phyloP scores from a whole-genome alignment of 1,284 basidiomycete species.

The Trichosporon faecale region DNA sequence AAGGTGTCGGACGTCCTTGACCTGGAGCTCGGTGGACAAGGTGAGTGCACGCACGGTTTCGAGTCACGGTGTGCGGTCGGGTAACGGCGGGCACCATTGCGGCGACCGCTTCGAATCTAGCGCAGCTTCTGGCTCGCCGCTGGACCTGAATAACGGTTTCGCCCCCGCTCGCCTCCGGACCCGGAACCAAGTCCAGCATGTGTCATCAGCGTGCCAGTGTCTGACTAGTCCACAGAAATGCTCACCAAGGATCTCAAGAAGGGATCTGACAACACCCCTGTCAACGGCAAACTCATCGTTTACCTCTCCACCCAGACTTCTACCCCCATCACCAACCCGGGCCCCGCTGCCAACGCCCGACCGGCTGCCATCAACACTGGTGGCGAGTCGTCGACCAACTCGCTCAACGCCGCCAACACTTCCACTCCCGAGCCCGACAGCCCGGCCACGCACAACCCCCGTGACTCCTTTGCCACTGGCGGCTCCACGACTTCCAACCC shows the following conservation, averaged over 20 bases:
- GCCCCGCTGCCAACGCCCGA: conserved; percentile 47
- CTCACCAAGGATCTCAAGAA: conserved; percentile 78
- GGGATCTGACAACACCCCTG: conserved; percentile 79
- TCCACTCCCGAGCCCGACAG: conserved; percentile 25
- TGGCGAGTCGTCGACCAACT: conserved; percentile 24
- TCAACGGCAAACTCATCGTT: conserved; percentile 79
- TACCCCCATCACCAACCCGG: conserved; percentile 71
- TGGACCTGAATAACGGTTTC: not conserved
- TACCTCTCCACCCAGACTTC: conserved; percentile 76
- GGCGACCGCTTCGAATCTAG: conserved; percentile 1
- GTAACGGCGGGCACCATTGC: not conserved
- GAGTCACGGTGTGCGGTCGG: not conserved
- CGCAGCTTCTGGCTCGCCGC: not conserved
- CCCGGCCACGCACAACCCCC: conserved; percentile 24
- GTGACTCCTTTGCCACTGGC: conserved; percentile 15
- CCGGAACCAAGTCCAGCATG: not conserved
- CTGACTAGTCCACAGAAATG: conserved; percentile 58
- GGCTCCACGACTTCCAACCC: conserved; percentile 35
- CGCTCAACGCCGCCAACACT: conserved; percentile 2
- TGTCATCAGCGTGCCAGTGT: conserved; percentile 4
- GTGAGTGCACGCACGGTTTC: conserved; percentile 54
- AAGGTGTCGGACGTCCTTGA: conserved; percentile 85
- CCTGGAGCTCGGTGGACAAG: conserved; percentile 81
- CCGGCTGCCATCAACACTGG: conserved; percentile 48
- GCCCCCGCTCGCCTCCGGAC: not conserved